Percentiles rank a stretch among this genome's conserved stretches.
These are phyloP conservation scores for Beta corolliflora DNA, from an alignment of 179 eudicot species.

Conservation along the genomic window DNA sequence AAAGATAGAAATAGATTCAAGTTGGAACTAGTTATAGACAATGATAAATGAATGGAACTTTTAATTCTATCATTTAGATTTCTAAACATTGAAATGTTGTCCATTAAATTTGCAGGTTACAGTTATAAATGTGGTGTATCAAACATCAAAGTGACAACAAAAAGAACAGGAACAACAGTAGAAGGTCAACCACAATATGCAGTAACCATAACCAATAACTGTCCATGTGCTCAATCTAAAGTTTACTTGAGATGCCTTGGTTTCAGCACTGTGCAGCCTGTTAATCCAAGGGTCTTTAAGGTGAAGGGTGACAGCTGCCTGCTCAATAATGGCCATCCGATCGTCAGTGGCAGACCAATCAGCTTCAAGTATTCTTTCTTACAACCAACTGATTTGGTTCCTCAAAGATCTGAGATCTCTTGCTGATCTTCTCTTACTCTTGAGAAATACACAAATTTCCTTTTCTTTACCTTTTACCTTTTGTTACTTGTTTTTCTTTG, in stretches of 20 bases:
- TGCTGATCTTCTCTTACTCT: constrained; percentile 19
- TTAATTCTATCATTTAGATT: no score
- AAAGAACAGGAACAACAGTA: constrained; percentile 36
- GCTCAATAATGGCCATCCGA: constrained; percentile 36
- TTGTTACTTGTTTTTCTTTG: neutral
- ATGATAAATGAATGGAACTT: no score
- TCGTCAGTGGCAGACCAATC: constrained; percentile 26
- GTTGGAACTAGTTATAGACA: no score
- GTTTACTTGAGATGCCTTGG: constrained; percentile 40
- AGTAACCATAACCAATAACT: constrained; percentile 31
- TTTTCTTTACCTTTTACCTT: neutral
- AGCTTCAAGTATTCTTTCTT: constrained; percentile 36
- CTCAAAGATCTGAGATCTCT: constrained; percentile 35
- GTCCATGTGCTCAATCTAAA: constrained; percentile 33
- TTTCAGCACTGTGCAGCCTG: constrained; percentile 38
- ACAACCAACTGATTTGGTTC: constrained; percentile 41
- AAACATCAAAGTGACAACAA: constrained; percentile 42
- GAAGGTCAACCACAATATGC: constrained; percentile 41
- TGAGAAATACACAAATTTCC: neutral
- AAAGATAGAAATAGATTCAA: no score
- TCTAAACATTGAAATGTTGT: neutral
- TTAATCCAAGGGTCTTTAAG: constrained; percentile 22
- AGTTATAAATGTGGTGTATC: constrained; percentile 30
- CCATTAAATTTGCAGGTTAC: constrained; percentile 21
- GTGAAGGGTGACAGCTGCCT: constrained; percentile 39